Percentiles rank a stretch among this genome's conserved stretches.
Evolutionary conservation across 805 yeast species (phyloP).

Genomic region (Pichia occidentalis): DNA sequence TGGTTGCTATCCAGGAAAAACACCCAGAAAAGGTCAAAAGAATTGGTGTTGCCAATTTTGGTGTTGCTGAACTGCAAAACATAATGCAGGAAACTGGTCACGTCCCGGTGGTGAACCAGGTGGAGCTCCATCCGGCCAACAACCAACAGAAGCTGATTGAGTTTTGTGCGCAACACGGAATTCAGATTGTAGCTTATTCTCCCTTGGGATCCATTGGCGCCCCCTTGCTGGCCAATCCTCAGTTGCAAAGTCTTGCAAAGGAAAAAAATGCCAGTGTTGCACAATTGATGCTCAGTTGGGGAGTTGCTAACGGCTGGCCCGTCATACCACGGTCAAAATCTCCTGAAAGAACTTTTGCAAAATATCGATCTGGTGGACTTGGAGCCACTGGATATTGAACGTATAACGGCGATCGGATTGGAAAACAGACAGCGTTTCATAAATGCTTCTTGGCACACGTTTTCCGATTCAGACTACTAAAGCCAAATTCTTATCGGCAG

Average conservation of each 20-base stretch:
- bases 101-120: slow-evolving; percentile 42
- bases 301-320: slow-evolving; percentile 27
- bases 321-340: slow-evolving; percentile 17
- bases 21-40: slow-evolving; percentile 39
- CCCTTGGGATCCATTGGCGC: slow-evolving; percentile 47
- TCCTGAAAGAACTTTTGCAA: slow-evolving; percentile 27
- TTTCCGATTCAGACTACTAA: slow-evolving; percentile 9
- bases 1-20: slow-evolving; percentile 61
- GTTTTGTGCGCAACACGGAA: slow-evolving; percentile 38
- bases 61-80: slow-evolving; percentile 38
- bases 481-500: no score
- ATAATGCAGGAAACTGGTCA: slow-evolving; percentile 37
- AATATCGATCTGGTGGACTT: slow-evolving; percentile 30
- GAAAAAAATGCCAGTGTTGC: slow-evolving; percentile 44
- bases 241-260: slow-evolving; percentile 41
- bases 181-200: slow-evolving; percentile 51
- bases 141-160: slow-evolving; percentile 37
- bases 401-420: slow-evolving; percentile 10
- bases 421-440: slow-evolving; percentile 8
- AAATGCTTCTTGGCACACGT: slow-evolving; percentile 15
- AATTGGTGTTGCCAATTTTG: slow-evolving; percentile 62
- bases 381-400: slow-evolving; percentile 29
- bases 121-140: slow-evolving; percentile 44
- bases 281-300: slow-evolving; percentile 43
- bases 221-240: slow-evolving; percentile 31